Evolutionary conservation across 2,329 filamentous ascomycete genomes (phyloP).

Genomic region (Hypoxylon sp.): DNA sequence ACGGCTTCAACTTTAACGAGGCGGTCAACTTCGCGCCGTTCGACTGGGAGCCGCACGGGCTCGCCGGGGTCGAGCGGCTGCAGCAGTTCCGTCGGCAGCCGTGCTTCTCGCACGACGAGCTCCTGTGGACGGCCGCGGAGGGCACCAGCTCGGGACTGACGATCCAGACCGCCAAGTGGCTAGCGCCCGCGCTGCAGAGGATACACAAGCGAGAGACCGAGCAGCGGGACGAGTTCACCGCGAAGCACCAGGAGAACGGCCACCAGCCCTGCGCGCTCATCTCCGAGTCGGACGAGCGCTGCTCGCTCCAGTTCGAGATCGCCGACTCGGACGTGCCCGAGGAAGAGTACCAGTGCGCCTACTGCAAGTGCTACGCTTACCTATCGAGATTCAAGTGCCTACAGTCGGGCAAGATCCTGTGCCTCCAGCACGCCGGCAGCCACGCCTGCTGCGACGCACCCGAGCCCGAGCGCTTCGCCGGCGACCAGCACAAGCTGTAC

Average conservation of each 20-base stretch:
- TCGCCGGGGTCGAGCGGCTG: constrained; percentile 83
- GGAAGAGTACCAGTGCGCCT: constrained; percentile 89
- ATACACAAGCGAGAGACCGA: constrained; percentile 76
- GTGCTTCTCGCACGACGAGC: constrained; percentile 96
- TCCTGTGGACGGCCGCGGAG: constrained; percentile 88
- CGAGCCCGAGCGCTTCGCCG: constrained; percentile 71
- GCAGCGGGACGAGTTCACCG: constrained; percentile 73
- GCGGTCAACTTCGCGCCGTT: constrained; percentile 96
- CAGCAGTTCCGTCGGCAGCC: constrained; percentile 89
- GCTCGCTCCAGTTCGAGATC: constrained; percentile 68
- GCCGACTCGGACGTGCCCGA: constrained; percentile 81
- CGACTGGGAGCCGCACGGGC: constrained; percentile 94
- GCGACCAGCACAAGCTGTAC: constrained; percentile 75
- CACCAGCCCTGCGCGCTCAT: constrained; percentile 64
- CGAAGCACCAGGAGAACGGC: constrained; percentile 65
- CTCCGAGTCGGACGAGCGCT: constrained; percentile 58
- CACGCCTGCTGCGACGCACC: constrained; percentile 80
- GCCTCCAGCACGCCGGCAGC: constrained; percentile 80
- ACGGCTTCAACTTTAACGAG: constrained; percentile 98
- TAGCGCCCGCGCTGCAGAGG: constrained; percentile 83
- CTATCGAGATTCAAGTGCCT: constrained; percentile 89
- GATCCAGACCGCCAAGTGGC: constrained; percentile 94
- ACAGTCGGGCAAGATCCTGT: constrained; percentile 81
- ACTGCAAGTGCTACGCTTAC: constrained; percentile 93
- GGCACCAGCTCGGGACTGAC: constrained; percentile 71